Conservation (phyloP, 305 asterid species). For the Withania somnifera region DNA sequence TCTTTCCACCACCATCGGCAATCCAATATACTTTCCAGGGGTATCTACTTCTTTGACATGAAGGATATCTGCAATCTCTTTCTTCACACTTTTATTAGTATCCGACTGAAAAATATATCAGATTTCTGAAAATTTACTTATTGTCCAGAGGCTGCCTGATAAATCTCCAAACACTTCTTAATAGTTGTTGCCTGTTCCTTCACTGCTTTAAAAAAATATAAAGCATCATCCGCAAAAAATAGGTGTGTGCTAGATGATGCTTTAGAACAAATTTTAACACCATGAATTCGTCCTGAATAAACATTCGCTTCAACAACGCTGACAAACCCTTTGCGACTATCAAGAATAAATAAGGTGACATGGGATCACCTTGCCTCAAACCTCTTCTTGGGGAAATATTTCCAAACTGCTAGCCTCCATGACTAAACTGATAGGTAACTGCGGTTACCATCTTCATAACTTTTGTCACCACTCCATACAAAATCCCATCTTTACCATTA, state of each 20-base stretch:
- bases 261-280: background rate
- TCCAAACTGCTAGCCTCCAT: background rate
- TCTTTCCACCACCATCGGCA: too few relatives aligned
- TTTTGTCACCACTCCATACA: background rate
- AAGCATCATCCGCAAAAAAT: too few relatives aligned
- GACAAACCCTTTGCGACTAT: background rate
- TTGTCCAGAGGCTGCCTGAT: too few relatives aligned
- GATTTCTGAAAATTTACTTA: too few relatives aligned
- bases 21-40: too few relatives aligned
- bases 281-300: background rate
- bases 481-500: background rate
- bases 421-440: background rate
- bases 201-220: too few relatives aligned
- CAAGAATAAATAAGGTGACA: background rate
- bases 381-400: background rate
- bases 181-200: background rate
- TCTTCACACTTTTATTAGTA: too few relatives aligned
- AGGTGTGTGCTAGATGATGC: too few relatives aligned
- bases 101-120: too few relatives aligned
- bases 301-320: background rate
- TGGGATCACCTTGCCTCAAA: background rate
- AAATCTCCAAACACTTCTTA: background rate
- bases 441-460: background rate
- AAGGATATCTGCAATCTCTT: too few relatives aligned
- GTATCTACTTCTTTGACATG: too few relatives aligned